phyloP scores from a whole-genome alignment of 805 yeast genomes.

The Yamadazyma scolyti region DNA sequence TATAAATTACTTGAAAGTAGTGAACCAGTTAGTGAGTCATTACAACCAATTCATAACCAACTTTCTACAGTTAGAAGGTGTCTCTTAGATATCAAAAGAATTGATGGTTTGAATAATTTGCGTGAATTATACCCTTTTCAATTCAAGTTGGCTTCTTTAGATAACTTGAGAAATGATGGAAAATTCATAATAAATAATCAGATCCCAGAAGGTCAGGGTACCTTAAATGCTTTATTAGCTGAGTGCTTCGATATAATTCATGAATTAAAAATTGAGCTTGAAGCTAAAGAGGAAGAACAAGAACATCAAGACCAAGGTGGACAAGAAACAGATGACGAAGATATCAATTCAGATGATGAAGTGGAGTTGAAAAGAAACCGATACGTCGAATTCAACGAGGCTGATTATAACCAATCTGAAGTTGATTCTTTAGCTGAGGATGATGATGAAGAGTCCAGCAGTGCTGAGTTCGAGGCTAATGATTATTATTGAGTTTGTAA shows the following conservation, averaged over 20 bases:
- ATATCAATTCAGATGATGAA: slow-evolving; percentile 38
- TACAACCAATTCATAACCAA: slow-evolving; percentile 92
- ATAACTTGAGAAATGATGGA: slow-evolving; percentile 84
- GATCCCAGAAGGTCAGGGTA: slow-evolving; percentile 97
- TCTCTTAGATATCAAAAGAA: slow-evolving; percentile 80
- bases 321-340: slow-evolving; percentile 23
- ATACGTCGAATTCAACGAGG: slow-evolving; percentile 41
- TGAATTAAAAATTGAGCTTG: slow-evolving; percentile 83
- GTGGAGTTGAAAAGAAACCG: slow-evolving; percentile 42
- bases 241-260: slow-evolving; percentile 93
- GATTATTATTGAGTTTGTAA: slow-evolving; percentile 33
- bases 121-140: slow-evolving; percentile 95
- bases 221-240: slow-evolving; percentile 83
- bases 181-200: slow-evolving; percentile 84
- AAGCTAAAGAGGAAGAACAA: slow-evolving; percentile 48
- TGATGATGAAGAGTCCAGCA: slow-evolving; percentile 12
- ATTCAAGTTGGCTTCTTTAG: slow-evolving; percentile 86
- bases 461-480: slow-evolving; percentile 35
- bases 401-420: slow-evolving; percentile 40
- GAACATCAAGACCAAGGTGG: slow-evolving; percentile 4
- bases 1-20: slow-evolving; percentile 86
- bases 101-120: slow-evolving; percentile 85
- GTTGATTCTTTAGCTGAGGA: slow-evolving; percentile 19
- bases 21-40: slow-evolving; percentile 93
- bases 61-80: slow-evolving; percentile 88